Evolutionary conservation across 1,284 basidiomycete genomes (phyloP).

Genomic region (Schizophyllum commune): DNA sequence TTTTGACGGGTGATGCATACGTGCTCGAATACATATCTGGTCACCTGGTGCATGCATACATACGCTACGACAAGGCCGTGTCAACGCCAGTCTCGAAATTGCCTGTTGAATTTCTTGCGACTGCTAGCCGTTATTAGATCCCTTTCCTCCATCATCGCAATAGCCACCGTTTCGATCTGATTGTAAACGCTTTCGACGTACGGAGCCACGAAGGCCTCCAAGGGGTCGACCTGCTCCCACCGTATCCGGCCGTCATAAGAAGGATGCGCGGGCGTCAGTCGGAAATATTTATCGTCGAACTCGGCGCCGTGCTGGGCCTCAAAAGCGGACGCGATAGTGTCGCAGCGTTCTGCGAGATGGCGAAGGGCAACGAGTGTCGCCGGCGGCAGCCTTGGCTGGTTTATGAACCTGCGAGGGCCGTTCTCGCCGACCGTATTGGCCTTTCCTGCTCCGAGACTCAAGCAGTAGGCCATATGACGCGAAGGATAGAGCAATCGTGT

Average conservation of each 20-base stretch:
- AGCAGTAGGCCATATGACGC: not conserved
- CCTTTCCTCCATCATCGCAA: not conserved
- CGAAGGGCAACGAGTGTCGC: not conserved
- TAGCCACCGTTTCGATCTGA: not conserved
- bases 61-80: not conserved
- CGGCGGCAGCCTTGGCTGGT: not conserved
- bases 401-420: not conserved
- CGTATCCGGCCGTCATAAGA: not conserved
- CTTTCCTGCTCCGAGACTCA: not conserved
- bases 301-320: not conserved
- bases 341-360: not conserved
- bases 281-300: not conserved
- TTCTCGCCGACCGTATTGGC: not conserved
- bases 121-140: not conserved
- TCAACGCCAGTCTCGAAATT: not conserved
- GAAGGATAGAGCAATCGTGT: not conserved
- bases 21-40: no score
- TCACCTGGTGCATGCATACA: not conserved
- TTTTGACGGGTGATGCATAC: no score
- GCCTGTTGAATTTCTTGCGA: not conserved
- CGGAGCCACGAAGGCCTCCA: not conserved
- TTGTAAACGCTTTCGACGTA: not conserved
- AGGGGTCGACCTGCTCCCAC: not conserved
- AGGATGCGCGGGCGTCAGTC: not conserved
- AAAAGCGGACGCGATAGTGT: not conserved